Evolutionary conservation across 2,329 filamentous ascomycete species (phyloP).

Genomic region (Xylaria sp.): DNA sequence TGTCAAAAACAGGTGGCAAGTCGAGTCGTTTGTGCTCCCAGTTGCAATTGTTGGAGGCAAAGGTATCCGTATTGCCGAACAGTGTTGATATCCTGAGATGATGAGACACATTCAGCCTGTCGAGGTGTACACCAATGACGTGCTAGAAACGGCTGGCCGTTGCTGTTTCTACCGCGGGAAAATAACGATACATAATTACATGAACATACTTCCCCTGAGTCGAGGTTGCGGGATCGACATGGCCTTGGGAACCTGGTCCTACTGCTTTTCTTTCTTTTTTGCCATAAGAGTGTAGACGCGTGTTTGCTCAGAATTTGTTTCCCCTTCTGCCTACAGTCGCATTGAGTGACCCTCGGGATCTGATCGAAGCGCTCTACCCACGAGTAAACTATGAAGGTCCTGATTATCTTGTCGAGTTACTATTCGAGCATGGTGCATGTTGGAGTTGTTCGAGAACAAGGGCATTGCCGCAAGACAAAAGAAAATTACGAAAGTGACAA

Average conservation of each 20-base stretch:
- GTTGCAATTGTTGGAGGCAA: not conserved
- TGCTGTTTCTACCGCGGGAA: not conserved
- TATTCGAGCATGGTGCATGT: slow-evolving; percentile 17
- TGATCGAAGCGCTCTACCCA: slow-evolving; percentile 8
- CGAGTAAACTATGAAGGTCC: not conserved
- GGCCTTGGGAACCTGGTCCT: not conserved
- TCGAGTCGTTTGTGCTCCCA: slow-evolving; percentile 31
- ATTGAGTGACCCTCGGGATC: slow-evolving; percentile 10
- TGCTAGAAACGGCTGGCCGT: not conserved
- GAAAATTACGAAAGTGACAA: slow-evolving; percentile 27
- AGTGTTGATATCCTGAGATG: slow-evolving; percentile 11
- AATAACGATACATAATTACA: slow-evolving; percentile 7
- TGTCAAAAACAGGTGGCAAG: slow-evolving; percentile 21
- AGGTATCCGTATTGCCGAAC: not conserved
- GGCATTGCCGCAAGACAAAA: slow-evolving; percentile 27
- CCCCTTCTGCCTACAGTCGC: slow-evolving; percentile 13
- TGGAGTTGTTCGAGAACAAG: not conserved
- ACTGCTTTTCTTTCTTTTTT: slow-evolving; percentile 18
- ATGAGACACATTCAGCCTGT: not conserved
- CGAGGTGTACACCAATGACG: not conserved
- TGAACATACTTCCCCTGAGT: slow-evolving; percentile 5
- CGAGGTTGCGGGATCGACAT: slow-evolving; percentile 25
- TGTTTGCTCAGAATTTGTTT: slow-evolving; percentile 28
- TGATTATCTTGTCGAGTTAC: not conserved
- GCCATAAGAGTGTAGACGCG: not conserved